Evolutionary conservation across 2,329 filamentous ascomycete genomes (phyloP).

Genomic region (Fulvia fulva): DNA sequence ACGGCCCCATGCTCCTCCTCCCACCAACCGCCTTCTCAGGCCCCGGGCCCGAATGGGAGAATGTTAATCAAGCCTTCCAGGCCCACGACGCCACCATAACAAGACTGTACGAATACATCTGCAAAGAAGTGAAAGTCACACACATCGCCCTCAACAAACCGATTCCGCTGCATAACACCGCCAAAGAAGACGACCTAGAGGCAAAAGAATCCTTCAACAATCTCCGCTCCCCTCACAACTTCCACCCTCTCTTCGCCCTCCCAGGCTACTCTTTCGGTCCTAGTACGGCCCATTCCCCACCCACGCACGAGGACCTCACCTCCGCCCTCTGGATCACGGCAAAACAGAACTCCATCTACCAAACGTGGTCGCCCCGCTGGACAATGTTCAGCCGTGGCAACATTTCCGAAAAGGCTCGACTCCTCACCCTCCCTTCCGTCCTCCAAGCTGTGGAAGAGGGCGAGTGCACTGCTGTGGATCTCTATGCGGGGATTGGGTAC

Average conservation of each 20-base stretch:
- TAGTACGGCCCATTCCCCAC: slow-evolving; percentile 21
- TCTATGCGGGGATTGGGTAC: slow-evolving; percentile 93
- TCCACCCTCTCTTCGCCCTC: slow-evolving; percentile 67
- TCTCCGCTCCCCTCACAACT: slow-evolving; percentile 66
- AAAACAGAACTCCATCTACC: slow-evolving; percentile 69
- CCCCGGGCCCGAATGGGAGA: slow-evolving; percentile 19
- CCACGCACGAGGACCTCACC: slow-evolving; percentile 53
- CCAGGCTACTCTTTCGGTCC: slow-evolving; percentile 58
- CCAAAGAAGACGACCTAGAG: slow-evolving; percentile 10
- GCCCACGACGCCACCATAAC: slow-evolving; percentile 6
- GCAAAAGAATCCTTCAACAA: slow-evolving; percentile 62
- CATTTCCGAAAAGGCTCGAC: slow-evolving; percentile 77
- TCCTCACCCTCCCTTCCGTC: slow-evolving; percentile 51
- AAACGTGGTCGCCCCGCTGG: slow-evolving; percentile 83
- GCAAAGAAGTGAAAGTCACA: slow-evolving; percentile 43
- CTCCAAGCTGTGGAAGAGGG: slow-evolving; percentile 30
- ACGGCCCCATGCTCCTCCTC: slow-evolving; percentile 56
- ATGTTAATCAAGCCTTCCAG: not conserved
- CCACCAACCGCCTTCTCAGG: slow-evolving; percentile 44
- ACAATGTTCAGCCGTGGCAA: slow-evolving; percentile 96
- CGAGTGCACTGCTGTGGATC: slow-evolving; percentile 55
- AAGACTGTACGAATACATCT: slow-evolving; percentile 42
- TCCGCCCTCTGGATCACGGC: slow-evolving; percentile 74
- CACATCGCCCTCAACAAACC: slow-evolving; percentile 59
- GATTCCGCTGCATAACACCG: slow-evolving; percentile 39